Base-by-base conservation (phyloP, 1,284 basidiomycete species). In the Apiotrichum domesticum region DNA sequence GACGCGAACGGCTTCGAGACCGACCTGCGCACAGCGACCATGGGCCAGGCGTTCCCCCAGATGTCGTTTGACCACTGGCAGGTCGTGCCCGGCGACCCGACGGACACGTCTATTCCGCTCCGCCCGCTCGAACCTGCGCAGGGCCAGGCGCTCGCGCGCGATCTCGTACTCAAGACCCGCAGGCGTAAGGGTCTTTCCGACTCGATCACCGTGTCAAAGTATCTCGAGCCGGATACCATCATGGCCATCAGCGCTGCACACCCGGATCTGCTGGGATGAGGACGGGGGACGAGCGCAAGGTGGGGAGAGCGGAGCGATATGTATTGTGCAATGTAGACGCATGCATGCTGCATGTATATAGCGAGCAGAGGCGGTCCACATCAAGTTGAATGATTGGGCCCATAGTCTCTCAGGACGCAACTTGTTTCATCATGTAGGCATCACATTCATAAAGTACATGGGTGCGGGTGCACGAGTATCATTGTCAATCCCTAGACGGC, bases 1-100 rank as follows among this genome's bases (percentile, higher is more conserved):
- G 96, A 99, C 71, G 90, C 96, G 39, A 98, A 97, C 70, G 96
- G 96, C 0, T 98, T 99, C 76, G 96, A 99, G 80, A 97, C 94
- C 6, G 96, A 99, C 79, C 78, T 99, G 71, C 81, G 96, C 66
- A 98, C 94, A 42, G 91, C 94, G 51, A 98, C 96, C 32, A 89
- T 96, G 75, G 96, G 96, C 29, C 93, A 97, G 76, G 96, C 96
- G 13, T 98, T 98, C 79, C 94, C 90, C 67, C 79, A 95, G 64
- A 94, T 97, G 77, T 84, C 88, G 57, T 98, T 98, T 76, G 92
- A 96, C 75, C 96, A 99, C 72, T 99, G 96, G 95, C 88, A 88
- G 43, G 90, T 97, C 68, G 95, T 98, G 13, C 95, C 95, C 62
- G 95, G 94, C 85, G 94, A 98, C 79, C 96, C 96, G 46, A 94